phyloP scores from a whole-genome alignment of 495 filamentous ascomycete species.

The Penicillium cosmopolitanum region DNA sequence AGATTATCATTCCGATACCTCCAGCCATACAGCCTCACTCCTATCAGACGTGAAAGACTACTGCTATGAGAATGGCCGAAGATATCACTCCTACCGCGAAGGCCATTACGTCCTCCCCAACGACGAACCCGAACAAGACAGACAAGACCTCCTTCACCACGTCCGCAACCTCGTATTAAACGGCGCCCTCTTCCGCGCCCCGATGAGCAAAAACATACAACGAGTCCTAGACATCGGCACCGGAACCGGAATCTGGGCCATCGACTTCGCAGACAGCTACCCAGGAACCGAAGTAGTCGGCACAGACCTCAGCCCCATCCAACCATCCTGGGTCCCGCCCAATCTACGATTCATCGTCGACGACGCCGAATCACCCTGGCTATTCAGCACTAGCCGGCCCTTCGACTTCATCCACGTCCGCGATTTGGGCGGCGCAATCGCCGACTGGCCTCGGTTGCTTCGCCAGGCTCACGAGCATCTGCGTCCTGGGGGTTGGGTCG shows the following conservation, averaged over 20 bases:
- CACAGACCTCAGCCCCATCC: constrained; percentile 39
- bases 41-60: constrained; percentile 32
- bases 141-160: constrained; percentile 54
- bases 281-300: constrained; percentile 52
- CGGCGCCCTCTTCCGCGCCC: constrained; percentile 63
- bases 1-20: constrained; percentile 26
- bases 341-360: constrained; percentile 54
- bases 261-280: constrained; percentile 61
- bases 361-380: constrained; percentile 54
- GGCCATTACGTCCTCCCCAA: constrained; percentile 63
- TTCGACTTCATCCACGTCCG: constrained; percentile 57
- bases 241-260: constrained; percentile 67
- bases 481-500: constrained; percentile 57
- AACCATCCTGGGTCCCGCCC: constrained; percentile 45
- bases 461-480: constrained; percentile 44
- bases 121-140: constrained; percentile 43
- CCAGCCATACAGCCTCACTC: constrained; percentile 31
- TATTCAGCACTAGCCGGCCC: constrained; percentile 41
- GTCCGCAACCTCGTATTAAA: constrained; percentile 54
- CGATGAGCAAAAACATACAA: constrained; percentile 57
- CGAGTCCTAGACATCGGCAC: constrained; percentile 72
- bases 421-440: constrained; percentile 48
- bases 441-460: constrained; percentile 48
- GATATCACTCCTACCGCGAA: constrained; percentile 69
- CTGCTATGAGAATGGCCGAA: constrained; percentile 61